Evolutionary conservation across 495 filamentous ascomycete species (phyloP).

Genomic region (Aspergillus kassunensis): DNA sequence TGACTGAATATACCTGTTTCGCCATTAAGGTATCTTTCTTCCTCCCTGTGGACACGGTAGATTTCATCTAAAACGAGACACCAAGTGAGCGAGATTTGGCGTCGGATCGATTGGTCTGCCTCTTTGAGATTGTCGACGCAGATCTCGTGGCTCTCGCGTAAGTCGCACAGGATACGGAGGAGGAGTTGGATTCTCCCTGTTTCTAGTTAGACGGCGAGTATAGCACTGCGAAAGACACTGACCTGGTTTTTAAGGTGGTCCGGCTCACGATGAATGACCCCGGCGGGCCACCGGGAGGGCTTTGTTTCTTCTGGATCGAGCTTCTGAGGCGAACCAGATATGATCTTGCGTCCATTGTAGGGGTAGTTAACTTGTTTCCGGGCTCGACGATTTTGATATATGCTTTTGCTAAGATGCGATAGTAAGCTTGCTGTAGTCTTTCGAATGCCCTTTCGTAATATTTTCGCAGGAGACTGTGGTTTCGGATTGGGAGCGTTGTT

Average conservation of each 20-base stretch:
- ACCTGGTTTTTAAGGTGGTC: conserved; percentile 75
- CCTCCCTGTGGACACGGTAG: conserved; percentile 58
- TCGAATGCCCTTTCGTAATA: conserved; percentile 64
- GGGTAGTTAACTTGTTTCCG: conserved; percentile 81
- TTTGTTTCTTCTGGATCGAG: conserved; percentile 39
- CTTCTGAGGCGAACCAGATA: conserved; percentile 31
- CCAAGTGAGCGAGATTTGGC: conserved; percentile 35
- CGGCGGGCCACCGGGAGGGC: conserved; percentile 76
- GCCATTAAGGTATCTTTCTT: conserved; percentile 56
- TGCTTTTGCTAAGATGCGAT: conserved; percentile 63
- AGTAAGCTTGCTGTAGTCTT: conserved; percentile 67
- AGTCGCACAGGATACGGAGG: conserved; percentile 53
- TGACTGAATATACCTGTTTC: conserved; percentile 45
- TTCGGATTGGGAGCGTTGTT: conserved; percentile 48
- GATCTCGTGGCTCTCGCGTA: conserved; percentile 36
- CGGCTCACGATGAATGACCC: conserved; percentile 67
- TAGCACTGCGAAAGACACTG: conserved; percentile 13
- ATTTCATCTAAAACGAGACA: conserved; percentile 55
- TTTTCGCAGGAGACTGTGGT: conserved; percentile 47
- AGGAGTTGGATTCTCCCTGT: conserved; percentile 59
- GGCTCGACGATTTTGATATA: conserved; percentile 79
- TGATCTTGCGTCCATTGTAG: conserved; percentile 59
- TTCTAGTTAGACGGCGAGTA: background rate
- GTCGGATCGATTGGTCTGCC: conserved; percentile 41
- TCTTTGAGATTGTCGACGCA: conserved; percentile 34